Percentiles rank a stretch among this genome's conserved stretches.
Evolutionary conservation across 371 early-diverging fungal genomes (phyloP).

Genomic region (Circinella minor): DNA sequence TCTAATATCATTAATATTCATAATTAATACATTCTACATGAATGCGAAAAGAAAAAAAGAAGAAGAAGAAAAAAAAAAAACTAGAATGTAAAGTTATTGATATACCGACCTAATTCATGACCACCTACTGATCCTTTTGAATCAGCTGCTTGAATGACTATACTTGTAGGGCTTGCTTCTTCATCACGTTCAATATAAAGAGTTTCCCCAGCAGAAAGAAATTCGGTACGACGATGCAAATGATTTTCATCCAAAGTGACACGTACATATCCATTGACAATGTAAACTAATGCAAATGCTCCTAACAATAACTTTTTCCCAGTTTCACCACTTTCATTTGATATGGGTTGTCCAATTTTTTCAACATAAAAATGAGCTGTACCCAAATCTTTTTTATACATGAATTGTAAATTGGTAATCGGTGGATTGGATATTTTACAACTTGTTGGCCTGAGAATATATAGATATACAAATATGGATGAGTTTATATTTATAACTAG

Average conservation of each 20-base stretch:
- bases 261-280: slow-evolving; percentile 61
- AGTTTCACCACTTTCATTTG: slow-evolving; percentile 46
- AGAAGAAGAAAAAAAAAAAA: too few species aligned
- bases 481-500: too few species aligned
- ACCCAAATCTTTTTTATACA: slow-evolving; percentile 55
- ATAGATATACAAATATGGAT: too few species aligned
- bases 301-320: slow-evolving; percentile 59
- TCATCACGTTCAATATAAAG: slow-evolving; percentile 67
- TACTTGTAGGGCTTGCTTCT: slow-evolving; percentile 63
- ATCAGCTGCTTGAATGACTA: slow-evolving; percentile 48
- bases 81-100: neutral
- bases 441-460: slow-evolving; percentile 31
- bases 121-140: slow-evolving; percentile 31
- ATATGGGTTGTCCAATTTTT: slow-evolving; percentile 43
- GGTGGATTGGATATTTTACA: slow-evolving; percentile 60
- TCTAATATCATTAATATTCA: slow-evolving; percentile 16
- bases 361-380: slow-evolving; percentile 47
- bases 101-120: slow-evolving; percentile 31
- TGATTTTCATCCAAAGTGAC: slow-evolving; percentile 54
- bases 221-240: slow-evolving; percentile 23
- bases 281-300: slow-evolving; percentile 62
- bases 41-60: too few species aligned
- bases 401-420: slow-evolving; percentile 57
- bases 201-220: slow-evolving; percentile 54
- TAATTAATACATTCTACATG: too few species aligned